A percentile compares a stretch with the other conserved stretches of the same genome.
These are phyloP conservation scores for Wickerhamiella pararugosa DNA, from an alignment of 1,139 yeast genomes.

Conservation along the genomic window DNA sequence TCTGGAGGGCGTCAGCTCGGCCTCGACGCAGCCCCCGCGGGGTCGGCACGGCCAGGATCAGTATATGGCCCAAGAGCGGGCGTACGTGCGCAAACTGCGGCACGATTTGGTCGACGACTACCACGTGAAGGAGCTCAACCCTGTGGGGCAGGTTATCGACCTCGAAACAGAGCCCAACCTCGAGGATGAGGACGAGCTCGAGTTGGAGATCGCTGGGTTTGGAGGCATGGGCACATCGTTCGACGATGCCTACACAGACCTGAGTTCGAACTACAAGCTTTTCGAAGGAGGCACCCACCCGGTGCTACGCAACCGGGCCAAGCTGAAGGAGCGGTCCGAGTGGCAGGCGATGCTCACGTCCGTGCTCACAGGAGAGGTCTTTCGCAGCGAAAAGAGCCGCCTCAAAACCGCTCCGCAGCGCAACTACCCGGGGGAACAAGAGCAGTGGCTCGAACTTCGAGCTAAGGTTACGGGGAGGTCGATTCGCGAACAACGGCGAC, in stretches of 20 bases:
- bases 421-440: constrained; percentile 33
- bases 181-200: constrained; percentile 20
- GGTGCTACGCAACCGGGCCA: constrained; percentile 14
- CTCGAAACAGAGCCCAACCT: constrained; percentile 14
- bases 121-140: constrained; percentile 18
- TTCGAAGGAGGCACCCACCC: constrained; percentile 8
- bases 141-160: constrained; percentile 10
- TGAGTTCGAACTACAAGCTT: constrained; percentile 17
- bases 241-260: constrained; percentile 24
- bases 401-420: constrained; percentile 23
- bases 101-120: constrained; percentile 53
- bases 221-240: constrained; percentile 25
- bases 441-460: constrained; percentile 64
- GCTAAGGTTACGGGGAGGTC: constrained; percentile 75
- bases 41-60: constrained; percentile 19
- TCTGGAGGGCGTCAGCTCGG: too few relatives aligned
- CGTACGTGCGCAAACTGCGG: constrained; percentile 48
- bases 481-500: constrained; percentile 61
- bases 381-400: constrained; percentile 77
- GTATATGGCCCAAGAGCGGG: constrained; percentile 46
- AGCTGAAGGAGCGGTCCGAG: constrained; percentile 64
- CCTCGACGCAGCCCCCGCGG: too few relatives aligned
- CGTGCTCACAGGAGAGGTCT: constrained; percentile 89
- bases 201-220: constrained; percentile 18
- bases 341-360: constrained; percentile 93